A percentile compares a stretch with the other conserved stretches of the same genome.
These are phyloP conservation scores for Trichophyton rubrum DNA, from an alignment of 2,329 filamentous ascomycete species.

Conservation along the genomic window DNA sequence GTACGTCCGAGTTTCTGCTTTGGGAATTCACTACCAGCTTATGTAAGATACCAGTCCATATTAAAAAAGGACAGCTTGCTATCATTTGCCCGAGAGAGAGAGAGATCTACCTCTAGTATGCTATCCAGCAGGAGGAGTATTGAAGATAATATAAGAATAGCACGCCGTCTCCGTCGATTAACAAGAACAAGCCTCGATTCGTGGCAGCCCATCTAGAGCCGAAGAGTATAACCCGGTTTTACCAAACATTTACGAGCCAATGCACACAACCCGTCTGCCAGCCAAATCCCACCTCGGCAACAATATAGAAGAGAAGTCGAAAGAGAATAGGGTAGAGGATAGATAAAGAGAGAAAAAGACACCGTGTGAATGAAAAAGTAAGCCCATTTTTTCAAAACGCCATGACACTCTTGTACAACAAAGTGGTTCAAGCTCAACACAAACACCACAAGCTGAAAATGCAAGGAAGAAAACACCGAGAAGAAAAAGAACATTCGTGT, in stretches of 20 bases:
- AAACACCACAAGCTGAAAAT: conserved; percentile 2
- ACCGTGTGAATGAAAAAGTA: background rate
- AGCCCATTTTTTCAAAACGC: conserved; percentile 1
- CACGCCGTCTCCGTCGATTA: background rate
- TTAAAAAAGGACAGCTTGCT: too few relatives aligned
- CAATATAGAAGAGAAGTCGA: background rate
- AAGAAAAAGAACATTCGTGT: background rate
- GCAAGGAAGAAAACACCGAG: conserved; percentile 1
- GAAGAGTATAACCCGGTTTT: background rate
- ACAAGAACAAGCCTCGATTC: background rate
- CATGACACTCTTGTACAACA: conserved; percentile 2
- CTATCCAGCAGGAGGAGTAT: background rate
- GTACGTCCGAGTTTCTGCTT: too few relatives aligned
- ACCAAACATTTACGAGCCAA: background rate
- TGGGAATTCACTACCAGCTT: too few relatives aligned
- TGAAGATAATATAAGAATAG: background rate
- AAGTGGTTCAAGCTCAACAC: background rate
- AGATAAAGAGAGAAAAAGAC: background rate
- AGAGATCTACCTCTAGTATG: background rate
- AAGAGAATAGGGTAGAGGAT: background rate
- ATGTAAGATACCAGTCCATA: too few relatives aligned
- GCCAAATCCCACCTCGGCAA: background rate
- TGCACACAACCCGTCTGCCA: background rate
- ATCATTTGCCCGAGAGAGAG: too few relatives aligned
- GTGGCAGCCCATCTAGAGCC: background rate